Conservation (phyloP, 2,329 filamentous ascomycete genomes). For the Botrytis squamosa region DNA sequence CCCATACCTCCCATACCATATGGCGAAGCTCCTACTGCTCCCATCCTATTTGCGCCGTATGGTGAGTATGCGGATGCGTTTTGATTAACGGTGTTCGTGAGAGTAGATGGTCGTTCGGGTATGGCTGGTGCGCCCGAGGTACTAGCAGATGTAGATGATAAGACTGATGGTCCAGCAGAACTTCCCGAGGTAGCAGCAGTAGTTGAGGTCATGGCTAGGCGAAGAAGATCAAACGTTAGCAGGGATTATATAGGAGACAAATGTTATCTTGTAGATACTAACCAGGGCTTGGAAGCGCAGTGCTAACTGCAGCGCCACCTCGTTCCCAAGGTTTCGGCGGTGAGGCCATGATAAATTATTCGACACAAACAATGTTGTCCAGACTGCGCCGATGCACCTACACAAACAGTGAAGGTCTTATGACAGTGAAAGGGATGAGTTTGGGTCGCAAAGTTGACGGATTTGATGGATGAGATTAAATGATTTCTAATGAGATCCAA, state of each 20-base stretch:
- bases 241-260: slow-evolving; percentile 19
- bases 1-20: slow-evolving; percentile 45
- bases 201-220: slow-evolving; percentile 40
- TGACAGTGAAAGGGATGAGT: neutral
- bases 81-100: slow-evolving; percentile 78
- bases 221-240: slow-evolving; percentile 23
- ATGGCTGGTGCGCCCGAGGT: slow-evolving; percentile 59
- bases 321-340: slow-evolving; percentile 98
- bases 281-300: slow-evolving; percentile 35
- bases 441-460: slow-evolving; percentile 5
- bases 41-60: slow-evolving; percentile 56
- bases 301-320: slow-evolving; percentile 45
- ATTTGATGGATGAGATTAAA: neutral
- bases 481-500: slow-evolving; percentile 13
- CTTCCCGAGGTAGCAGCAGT: slow-evolving; percentile 37
- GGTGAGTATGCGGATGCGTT: slow-evolving; percentile 81
- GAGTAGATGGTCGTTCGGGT: slow-evolving; percentile 75
- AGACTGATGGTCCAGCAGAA: slow-evolving; percentile 44
- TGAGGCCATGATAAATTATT: slow-evolving; percentile 58
- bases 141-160: slow-evolving; percentile 43
- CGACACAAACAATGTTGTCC: neutral
- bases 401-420: neutral
- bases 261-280: slow-evolving; percentile 24
- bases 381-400: neutral
- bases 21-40: slow-evolving; percentile 47